Percentiles rank a stretch among this genome's conserved stretches.
phyloP scores from a whole-genome alignment of 371 early-diverging fungal species.

The Cokeromyces recurvatus region DNA sequence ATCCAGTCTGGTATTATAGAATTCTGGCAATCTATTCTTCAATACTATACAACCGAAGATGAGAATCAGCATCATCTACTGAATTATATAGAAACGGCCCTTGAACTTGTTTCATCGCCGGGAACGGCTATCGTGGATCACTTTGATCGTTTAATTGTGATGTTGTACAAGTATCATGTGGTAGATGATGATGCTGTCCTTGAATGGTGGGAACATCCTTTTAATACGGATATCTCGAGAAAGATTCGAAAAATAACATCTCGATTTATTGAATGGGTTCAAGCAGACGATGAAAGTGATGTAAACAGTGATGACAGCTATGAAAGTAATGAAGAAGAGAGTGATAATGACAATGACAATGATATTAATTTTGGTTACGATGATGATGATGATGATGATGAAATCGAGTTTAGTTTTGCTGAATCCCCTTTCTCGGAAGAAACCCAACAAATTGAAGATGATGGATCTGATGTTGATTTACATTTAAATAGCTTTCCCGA shows the following conservation, averaged over 20 bases:
- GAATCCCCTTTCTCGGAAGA: constrained; percentile 15
- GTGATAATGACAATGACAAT: constrained; percentile 1
- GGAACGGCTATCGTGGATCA: constrained; percentile 22
- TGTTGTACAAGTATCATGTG: constrained; percentile 40
- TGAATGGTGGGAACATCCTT: constrained; percentile 31
- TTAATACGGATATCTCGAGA: constrained; percentile 1
- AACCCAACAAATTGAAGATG: constrained; percentile 4
- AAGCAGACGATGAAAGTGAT: constrained; percentile 13
- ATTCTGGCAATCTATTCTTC: constrained; percentile 42
- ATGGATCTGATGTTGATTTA: constrained; percentile 18
- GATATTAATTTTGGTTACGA: constrained; percentile 1
- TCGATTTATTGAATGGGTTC: constrained; percentile 17
- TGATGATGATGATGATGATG: constrained; percentile 16
- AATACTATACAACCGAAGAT: constrained; percentile 25
- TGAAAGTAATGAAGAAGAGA: constrained; percentile 7
- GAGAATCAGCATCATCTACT: constrained; percentile 26
- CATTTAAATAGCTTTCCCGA: neutral
- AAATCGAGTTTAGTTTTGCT: constrained; percentile 9
- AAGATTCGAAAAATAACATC: constrained; percentile 8
- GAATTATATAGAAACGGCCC: constrained; percentile 20
- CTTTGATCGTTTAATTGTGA: constrained; percentile 33
- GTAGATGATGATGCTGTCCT: constrained; percentile 36
- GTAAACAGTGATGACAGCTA: constrained; percentile 14
- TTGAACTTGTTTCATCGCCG: neutral
- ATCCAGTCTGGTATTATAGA: constrained; percentile 27